Conservation (phyloP, 106 monocot species). For the Dendrobium huoshanense region DNA sequence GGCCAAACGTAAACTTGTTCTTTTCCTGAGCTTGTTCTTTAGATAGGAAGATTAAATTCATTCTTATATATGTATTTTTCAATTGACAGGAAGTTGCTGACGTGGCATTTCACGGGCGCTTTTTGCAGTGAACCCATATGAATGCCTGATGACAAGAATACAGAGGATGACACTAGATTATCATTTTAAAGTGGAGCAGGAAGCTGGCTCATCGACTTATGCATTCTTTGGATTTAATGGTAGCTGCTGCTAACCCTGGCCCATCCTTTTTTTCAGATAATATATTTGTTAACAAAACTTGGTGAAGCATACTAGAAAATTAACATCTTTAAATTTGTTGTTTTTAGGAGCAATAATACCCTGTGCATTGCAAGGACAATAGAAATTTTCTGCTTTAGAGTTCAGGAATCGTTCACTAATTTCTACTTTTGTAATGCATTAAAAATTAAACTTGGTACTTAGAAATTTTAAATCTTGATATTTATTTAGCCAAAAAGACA, state of each 20-base stretch:
- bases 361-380: background rate
- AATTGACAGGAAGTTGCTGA: conserved; percentile 71
- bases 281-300: background rate
- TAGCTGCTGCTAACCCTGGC: conserved; percentile 13
- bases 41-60: conserved; percentile 20
- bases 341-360: background rate
- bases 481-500: background rate
- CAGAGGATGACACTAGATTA: conserved; percentile 69
- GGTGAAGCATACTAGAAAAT: background rate
- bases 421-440: too few relatives aligned
- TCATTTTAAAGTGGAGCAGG: conserved; percentile 79
- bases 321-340: background rate
- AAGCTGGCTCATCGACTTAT: conserved; percentile 57
- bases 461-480: background rate
- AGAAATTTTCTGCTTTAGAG: background rate
- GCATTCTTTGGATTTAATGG: conserved; percentile 79
- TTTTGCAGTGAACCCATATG: conserved; percentile 67
- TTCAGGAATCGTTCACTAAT: background rate
- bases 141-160: conserved; percentile 70
- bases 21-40: background rate
- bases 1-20: background rate
- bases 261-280: background rate
- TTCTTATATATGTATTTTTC: conserved; percentile 55
- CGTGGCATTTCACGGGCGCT: conserved; percentile 49
- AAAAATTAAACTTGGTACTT: background rate